A percentile compares a stretch with the other conserved stretches of the same genome.
Evolutionary conservation across 2,329 filamentous ascomycete genomes (phyloP).

Genomic region (Claviceps cyperi): DNA sequence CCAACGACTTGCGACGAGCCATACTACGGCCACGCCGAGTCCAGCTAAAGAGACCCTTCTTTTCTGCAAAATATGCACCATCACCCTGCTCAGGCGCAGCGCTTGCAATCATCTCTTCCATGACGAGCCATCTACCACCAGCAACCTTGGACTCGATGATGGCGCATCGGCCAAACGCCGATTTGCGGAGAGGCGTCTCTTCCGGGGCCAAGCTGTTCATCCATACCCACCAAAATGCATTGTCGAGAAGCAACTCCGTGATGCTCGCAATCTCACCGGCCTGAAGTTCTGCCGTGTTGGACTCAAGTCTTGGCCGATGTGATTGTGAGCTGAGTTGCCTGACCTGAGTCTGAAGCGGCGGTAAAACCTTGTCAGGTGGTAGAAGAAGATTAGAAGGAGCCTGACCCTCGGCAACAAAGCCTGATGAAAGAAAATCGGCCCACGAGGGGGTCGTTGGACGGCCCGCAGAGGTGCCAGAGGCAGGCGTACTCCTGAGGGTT

Average conservation of each 20-base stretch:
- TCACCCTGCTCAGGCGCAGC: conserved; percentile 73
- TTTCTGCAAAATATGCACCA: conserved; percentile 84
- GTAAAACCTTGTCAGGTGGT: conserved; percentile 83
- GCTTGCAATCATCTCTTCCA: conserved; percentile 93
- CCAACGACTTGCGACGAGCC: conserved; percentile 55
- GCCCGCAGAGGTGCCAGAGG: conserved; percentile 53
- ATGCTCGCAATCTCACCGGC: conserved; percentile 94
- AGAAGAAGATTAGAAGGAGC: conserved; percentile 55
- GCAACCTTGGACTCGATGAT: conserved; percentile 77
- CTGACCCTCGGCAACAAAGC: conserved; percentile 69
- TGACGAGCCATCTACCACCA: conserved; percentile 75
- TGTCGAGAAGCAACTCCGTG: conserved; percentile 69
- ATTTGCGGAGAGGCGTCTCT: conserved; percentile 72
- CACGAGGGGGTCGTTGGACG: conserved; percentile 92
- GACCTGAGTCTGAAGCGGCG: conserved; percentile 59
- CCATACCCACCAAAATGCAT: conserved; percentile 99
- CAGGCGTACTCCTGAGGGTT: conserved; percentile 50
- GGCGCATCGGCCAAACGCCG: conserved; percentile 86
- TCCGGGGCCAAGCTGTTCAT: conserved; percentile 91
- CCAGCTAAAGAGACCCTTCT: conserved; percentile 88
- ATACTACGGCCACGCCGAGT: conserved; percentile 52
- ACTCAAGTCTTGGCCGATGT: conserved; percentile 58
- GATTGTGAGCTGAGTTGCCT: conserved; percentile 80
- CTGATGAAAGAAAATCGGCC: conserved; percentile 93
- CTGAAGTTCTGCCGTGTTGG: conserved; percentile 51